phyloP scores from a whole-genome alignment of 352 stramenopile genomes.

The Phytopythium helicoides region DNA sequence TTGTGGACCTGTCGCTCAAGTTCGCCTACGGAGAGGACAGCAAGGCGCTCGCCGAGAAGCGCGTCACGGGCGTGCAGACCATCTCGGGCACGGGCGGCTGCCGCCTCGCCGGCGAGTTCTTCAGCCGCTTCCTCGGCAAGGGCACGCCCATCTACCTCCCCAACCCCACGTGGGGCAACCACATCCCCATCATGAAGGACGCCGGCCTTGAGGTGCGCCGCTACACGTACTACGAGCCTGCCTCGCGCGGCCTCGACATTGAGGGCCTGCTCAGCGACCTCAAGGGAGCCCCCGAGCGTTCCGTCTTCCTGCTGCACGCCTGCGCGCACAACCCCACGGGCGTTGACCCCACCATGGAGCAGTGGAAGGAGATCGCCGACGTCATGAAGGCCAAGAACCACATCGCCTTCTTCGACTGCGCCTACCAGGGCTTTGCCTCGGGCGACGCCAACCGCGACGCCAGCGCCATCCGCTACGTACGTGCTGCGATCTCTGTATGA shows the following conservation, averaged over 20 bases:
- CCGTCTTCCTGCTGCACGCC: constrained; percentile 97
- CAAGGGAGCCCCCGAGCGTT: constrained; percentile 90
- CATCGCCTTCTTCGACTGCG: constrained; percentile 99
- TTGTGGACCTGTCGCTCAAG: constrained; percentile 94
- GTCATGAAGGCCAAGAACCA: constrained; percentile 96
- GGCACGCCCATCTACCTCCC: constrained; percentile 95
- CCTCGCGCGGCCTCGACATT: constrained; percentile 91
- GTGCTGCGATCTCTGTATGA: constrained; percentile 6
- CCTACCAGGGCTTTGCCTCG: constrained; percentile 98
- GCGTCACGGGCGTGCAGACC: constrained; percentile 95
- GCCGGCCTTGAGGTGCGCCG: constrained; percentile 75
- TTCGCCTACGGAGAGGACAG: constrained; percentile 98
- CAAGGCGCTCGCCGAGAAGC: constrained; percentile 85
- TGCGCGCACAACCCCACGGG: constrained; percentile 99
- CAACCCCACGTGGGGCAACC: constrained; percentile 99
- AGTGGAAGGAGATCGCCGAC: constrained; percentile 97
- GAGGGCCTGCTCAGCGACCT: constrained; percentile 95
- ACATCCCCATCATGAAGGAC: constrained; percentile 94
- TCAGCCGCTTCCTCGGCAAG: constrained; percentile 88
- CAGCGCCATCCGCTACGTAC: constrained; percentile 89
- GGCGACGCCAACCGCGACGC: constrained; percentile 96
- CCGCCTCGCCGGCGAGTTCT: constrained; percentile 95
- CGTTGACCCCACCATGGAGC: constrained; percentile 96
- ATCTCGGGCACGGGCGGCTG: constrained; percentile 98
- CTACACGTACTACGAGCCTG: constrained; percentile 87